A percentile compares a stretch with the other conserved stretches of the same genome.
Evolutionary conservation across 2,329 filamentous ascomycete genomes (phyloP).

Genomic region (Penicillium sp.): DNA sequence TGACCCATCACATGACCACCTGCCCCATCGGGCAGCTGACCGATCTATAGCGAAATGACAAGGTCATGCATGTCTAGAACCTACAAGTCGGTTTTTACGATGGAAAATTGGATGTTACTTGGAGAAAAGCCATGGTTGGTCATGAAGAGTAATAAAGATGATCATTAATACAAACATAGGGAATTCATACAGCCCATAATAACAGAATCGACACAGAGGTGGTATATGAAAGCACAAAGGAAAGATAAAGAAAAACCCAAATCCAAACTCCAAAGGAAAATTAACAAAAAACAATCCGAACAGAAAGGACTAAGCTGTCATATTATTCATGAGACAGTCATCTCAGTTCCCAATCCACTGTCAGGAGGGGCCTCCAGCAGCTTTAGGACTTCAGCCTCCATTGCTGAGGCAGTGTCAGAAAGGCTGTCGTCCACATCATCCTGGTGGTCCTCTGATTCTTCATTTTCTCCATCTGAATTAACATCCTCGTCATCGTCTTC

Average conservation of each 20-base stretch:
- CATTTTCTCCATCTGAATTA: slow-evolving; percentile 11
- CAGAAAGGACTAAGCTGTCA: background rate
- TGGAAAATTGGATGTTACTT: background rate
- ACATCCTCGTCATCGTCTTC: slow-evolving; percentile 15
- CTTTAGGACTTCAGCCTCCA: slow-evolving; percentile 27
- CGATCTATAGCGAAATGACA: background rate
- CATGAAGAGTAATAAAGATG: slow-evolving; percentile 3
- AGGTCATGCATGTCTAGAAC: background rate
- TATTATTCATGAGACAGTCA: slow-evolving; percentile 10
- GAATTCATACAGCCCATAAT: slow-evolving; percentile 15
- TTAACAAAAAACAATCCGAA: background rate
- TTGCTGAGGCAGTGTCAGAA: slow-evolving; percentile 12
- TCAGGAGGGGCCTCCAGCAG: slow-evolving; percentile 31
- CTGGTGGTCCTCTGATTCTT: slow-evolving; percentile 15
- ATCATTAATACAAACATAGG: slow-evolving; percentile 17
- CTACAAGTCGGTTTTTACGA: background rate
- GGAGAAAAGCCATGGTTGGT: background rate
- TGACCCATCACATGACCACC: slow-evolving; percentile 20
- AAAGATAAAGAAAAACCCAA: slow-evolving; percentile 8
- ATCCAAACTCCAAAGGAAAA: background rate
- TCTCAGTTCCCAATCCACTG: slow-evolving; percentile 33
- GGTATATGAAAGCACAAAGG: slow-evolving; percentile 23
- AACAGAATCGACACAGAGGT: slow-evolving; percentile 16
- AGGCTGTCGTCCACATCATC: slow-evolving; percentile 14
- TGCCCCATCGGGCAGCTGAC: slow-evolving; percentile 14